Percentiles rank a stretch among this genome's conserved stretches.
Conservation (phyloP, 352 stramenopile genomes). For the Phytophthora pistaciae region DNA sequence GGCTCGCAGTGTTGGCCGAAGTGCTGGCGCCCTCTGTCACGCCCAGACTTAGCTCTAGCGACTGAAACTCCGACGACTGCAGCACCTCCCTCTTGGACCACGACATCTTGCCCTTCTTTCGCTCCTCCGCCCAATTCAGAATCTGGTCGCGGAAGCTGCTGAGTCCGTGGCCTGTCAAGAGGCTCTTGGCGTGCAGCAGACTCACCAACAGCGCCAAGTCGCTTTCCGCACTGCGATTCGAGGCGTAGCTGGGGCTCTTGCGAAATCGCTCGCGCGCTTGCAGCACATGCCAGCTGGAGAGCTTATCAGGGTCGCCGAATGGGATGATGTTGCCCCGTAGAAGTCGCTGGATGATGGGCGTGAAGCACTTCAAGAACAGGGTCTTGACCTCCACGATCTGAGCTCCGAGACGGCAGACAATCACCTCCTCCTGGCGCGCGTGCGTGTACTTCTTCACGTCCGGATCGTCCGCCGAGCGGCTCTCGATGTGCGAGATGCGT, state of each 20-base stretch:
- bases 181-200: conserved; percentile 79
- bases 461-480: conserved; percentile 94
- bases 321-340: conserved; percentile 66
- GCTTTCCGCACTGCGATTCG: conserved; percentile 76
- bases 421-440: conserved; percentile 84
- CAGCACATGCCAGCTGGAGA: conserved; percentile 85
- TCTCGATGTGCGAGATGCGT: conserved; percentile 95
- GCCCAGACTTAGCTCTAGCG: conserved; percentile 58
- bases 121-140: conserved; percentile 62
- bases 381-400: conserved; percentile 76
- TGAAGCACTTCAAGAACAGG: conserved; percentile 71
- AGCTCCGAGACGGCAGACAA: conserved; percentile 70
- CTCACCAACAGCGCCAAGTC: conserved; percentile 82
- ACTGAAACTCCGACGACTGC: conserved; percentile 75
- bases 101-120: conserved; percentile 57
- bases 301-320: conserved; percentile 75
- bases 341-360: conserved; percentile 69
- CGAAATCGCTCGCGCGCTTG: conserved; percentile 81
- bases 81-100: conserved; percentile 88
- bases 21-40: conserved; percentile 18
- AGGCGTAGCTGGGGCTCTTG: conserved; percentile 65
- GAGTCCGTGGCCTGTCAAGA: conserved; percentile 81
- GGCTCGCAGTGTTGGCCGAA: conserved; percentile 42
- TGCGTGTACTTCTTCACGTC: conserved; percentile 94
- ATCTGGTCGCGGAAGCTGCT: conserved; percentile 80